Evolutionary conservation across 495 filamentous ascomycete species (phyloP).

Genomic region (Podospora sp.): DNA sequence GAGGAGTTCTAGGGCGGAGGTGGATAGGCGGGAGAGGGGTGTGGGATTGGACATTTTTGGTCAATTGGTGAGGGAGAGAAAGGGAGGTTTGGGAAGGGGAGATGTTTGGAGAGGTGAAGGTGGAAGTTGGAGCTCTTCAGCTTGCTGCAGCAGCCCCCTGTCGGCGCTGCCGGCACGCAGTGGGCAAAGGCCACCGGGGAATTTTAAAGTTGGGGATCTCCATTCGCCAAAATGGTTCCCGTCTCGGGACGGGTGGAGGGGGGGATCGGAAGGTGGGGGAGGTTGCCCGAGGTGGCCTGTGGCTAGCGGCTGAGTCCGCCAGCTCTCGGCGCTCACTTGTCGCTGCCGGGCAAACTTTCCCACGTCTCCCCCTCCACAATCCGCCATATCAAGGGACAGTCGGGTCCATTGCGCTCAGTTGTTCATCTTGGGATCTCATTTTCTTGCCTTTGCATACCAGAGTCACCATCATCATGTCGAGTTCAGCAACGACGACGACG

Average conservation of each 20-base stretch:
- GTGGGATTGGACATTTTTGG: background rate
- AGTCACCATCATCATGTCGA: background rate
- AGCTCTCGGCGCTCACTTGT: background rate
- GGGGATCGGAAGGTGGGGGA: slow-evolving; percentile 1
- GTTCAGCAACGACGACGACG: slow-evolving; percentile 35
- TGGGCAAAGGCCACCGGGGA: background rate
- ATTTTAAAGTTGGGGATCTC: slow-evolving; percentile 14
- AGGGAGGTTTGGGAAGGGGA: background rate
- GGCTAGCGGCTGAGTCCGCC: background rate
- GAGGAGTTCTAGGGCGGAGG: slow-evolving; percentile 16
- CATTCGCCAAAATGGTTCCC: slow-evolving; percentile 1
- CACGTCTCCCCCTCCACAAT: background rate
- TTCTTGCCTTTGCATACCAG: background rate
- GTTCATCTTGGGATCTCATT: background rate
- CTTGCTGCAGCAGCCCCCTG: background rate
- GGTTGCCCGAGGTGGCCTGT: background rate
- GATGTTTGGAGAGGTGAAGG: background rate
- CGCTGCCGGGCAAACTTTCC: background rate
- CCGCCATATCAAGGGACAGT: background rate
- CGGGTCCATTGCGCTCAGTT: background rate
- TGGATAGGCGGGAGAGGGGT: background rate
- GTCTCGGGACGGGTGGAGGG: background rate
- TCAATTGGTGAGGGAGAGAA: background rate
- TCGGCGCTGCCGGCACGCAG: background rate
- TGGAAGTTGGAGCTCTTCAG: background rate